phyloP scores from a whole-genome alignment of 768 basidiomycete genomes.

The Chiua virens region DNA sequence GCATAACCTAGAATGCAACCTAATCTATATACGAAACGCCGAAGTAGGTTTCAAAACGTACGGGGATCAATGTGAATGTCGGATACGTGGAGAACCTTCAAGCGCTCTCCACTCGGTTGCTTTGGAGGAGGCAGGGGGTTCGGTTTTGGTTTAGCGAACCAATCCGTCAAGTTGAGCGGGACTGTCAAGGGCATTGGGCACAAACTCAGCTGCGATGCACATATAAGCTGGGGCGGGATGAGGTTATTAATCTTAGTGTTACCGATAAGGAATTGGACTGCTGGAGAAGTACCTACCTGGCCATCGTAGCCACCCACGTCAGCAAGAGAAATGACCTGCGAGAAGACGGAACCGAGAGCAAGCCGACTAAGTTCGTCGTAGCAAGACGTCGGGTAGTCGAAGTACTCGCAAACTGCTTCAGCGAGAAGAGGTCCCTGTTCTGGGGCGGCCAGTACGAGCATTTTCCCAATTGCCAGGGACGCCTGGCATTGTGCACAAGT shows the following conservation, averaged over 20 bases:
- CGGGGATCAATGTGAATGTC: constrained; percentile 54
- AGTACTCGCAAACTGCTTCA: constrained; percentile 43
- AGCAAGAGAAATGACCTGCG: constrained; percentile 48
- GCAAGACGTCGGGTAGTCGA: constrained; percentile 39
- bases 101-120: constrained; percentile 42
- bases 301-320: constrained; percentile 51
- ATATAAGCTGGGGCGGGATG: constrained; percentile 24
- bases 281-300: constrained; percentile 31
- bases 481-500: constrained; percentile 43
- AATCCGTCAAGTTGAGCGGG: constrained; percentile 44
- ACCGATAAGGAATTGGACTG: too few species aligned
- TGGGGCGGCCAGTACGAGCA: constrained; percentile 43
- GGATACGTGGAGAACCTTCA: constrained; percentile 50
- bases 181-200: constrained; percentile 42
- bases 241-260: too few species aligned
- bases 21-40: neutral
- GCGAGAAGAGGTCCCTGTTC: constrained; percentile 42
- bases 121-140: constrained; percentile 41
- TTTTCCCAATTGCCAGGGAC: constrained; percentile 39
- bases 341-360: constrained; percentile 43
- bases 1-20: constrained; percentile 50
- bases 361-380: constrained; percentile 32
- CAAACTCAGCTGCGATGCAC: constrained; percentile 35
- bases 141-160: constrained; percentile 55
- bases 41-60: constrained; percentile 21